Conservation (phyloP, 306 rosid species). For the Rosa persica region DNA sequence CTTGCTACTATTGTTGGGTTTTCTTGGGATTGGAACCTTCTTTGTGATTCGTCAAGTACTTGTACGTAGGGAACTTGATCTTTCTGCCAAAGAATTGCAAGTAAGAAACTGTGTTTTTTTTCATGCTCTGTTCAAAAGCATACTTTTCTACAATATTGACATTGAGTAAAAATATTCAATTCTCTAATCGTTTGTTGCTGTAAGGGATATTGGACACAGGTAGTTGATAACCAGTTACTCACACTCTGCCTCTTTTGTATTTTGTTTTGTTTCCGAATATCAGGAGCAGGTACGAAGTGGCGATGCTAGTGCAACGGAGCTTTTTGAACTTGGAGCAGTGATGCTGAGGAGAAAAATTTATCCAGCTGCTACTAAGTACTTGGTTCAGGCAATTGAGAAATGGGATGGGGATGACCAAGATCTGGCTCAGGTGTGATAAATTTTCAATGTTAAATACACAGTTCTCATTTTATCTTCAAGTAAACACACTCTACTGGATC, state of each 20-base stretch:
- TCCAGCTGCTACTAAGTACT: slow-evolving; percentile 84
- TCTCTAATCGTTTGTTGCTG: slow-evolving; percentile 6
- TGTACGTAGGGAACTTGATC: slow-evolving; percentile 95
- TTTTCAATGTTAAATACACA: neutral
- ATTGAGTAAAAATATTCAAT: slow-evolving; percentile 10
- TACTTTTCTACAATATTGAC: slow-evolving; percentile 13
- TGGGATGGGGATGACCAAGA: slow-evolving; percentile 98
- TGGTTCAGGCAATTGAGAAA: slow-evolving; percentile 89
- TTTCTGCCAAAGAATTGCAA: slow-evolving; percentile 97
- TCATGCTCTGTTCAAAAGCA: slow-evolving; percentile 12
- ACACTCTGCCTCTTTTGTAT: neutral
- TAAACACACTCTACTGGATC: neutral
- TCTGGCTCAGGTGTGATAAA: slow-evolving; percentile 78
- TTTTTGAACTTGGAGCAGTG: slow-evolving; percentile 97
- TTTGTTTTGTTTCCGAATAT: slow-evolving; percentile 15
- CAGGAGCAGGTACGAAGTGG: slow-evolving; percentile 99
- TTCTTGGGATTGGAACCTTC: slow-evolving; percentile 84
- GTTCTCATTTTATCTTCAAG: neutral
- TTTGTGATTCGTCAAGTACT: slow-evolving; percentile 93
- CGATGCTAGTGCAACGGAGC: slow-evolving; percentile 84
- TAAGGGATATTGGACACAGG: slow-evolving; percentile 1
- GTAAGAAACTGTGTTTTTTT: slow-evolving; percentile 39
- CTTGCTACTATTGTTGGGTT: slow-evolving; percentile 61
- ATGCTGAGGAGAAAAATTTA: slow-evolving; percentile 95
- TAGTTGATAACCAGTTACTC: slow-evolving; percentile 13